phyloP scores from a whole-genome alignment of 805 yeast genomes.

The Candida nanaspora region DNA sequence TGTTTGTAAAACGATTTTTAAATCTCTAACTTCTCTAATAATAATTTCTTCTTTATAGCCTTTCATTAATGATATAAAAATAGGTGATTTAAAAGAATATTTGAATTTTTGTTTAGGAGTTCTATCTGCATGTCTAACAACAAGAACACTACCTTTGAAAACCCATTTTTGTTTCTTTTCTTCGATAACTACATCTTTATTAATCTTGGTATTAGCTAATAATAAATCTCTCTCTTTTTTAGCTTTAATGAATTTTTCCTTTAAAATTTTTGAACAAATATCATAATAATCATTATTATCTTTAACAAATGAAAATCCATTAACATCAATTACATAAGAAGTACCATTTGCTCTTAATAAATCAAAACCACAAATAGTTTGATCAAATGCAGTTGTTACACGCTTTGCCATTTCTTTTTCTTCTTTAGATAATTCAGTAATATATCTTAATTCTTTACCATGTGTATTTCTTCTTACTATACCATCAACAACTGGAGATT shows the following conservation, averaged over 20 bases:
- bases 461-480: slow-evolving; percentile 94
- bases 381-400: slow-evolving; percentile 73
- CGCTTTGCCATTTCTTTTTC: slow-evolving; percentile 77
- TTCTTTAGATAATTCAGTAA: slow-evolving; percentile 68
- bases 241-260: slow-evolving; percentile 65
- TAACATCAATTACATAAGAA: slow-evolving; percentile 93
- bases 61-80: slow-evolving; percentile 78
- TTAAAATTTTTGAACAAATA: slow-evolving; percentile 66
- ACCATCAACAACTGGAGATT: slow-evolving; percentile 99
- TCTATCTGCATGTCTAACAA: slow-evolving; percentile 95
- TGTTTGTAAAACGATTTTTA: slow-evolving; percentile 78
- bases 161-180: slow-evolving; percentile 90
- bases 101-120: slow-evolving; percentile 98
- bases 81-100: slow-evolving; percentile 83
- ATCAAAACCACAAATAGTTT: slow-evolving; percentile 96
- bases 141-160: slow-evolving; percentile 85
- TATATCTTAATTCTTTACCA: slow-evolving; percentile 91
- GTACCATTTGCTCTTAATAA: slow-evolving; percentile 80
- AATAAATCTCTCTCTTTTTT: slow-evolving; percentile 36
- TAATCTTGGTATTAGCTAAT: not conserved
- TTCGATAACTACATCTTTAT: slow-evolving; percentile 24
- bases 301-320: slow-evolving; percentile 96
- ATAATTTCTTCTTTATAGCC: slow-evolving; percentile 96
- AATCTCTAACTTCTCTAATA: slow-evolving; percentile 81
- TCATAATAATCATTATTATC: slow-evolving; percentile 86